phyloP scores from a whole-genome alignment of 345 rosid species.

The Bruguiera gymnorhiza region DNA sequence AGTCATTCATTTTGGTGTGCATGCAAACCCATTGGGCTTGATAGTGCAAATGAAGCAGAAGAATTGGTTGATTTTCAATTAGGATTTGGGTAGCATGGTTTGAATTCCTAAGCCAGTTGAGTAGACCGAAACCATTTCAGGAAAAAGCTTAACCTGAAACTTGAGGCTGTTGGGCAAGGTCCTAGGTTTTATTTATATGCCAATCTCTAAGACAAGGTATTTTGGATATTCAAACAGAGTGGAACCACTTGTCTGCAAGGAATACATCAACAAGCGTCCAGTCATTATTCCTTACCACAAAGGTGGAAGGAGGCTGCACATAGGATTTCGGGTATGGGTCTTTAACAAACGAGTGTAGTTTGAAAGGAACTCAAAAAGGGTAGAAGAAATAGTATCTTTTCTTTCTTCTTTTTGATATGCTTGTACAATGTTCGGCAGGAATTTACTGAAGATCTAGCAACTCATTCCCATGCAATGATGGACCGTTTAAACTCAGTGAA shows the following conservation, averaged over 20 bases:
- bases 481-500: constrained; percentile 51
- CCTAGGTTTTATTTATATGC: too few species aligned
- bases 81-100: too few species aligned
- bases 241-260: constrained; percentile 95
- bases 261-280: constrained; percentile 60
- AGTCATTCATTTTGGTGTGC: too few species aligned
- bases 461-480: constrained; percentile 66
- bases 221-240: constrained; percentile 44
- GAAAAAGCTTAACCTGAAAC: too few species aligned
- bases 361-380: not conserved
- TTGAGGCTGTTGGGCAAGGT: too few species aligned
- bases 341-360: not conserved
- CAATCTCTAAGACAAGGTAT: constrained; percentile 1
- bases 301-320: constrained; percentile 96
- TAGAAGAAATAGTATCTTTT: not conserved
- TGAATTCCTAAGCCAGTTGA: too few species aligned
- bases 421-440: constrained; percentile 44
- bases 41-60: too few species aligned
- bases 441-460: constrained; percentile 71
- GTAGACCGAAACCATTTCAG: too few species aligned
- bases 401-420: constrained; percentile 1
- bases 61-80: too few species aligned
- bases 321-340: constrained; percentile 71
- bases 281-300: constrained; percentile 88
- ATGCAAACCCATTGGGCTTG: too few species aligned